A percentile compares a stretch with the other conserved stretches of the same genome.
Evolutionary conservation across 2,329 filamentous ascomycete species (phyloP).

Genomic region (Fusarium sambucinum): DNA sequence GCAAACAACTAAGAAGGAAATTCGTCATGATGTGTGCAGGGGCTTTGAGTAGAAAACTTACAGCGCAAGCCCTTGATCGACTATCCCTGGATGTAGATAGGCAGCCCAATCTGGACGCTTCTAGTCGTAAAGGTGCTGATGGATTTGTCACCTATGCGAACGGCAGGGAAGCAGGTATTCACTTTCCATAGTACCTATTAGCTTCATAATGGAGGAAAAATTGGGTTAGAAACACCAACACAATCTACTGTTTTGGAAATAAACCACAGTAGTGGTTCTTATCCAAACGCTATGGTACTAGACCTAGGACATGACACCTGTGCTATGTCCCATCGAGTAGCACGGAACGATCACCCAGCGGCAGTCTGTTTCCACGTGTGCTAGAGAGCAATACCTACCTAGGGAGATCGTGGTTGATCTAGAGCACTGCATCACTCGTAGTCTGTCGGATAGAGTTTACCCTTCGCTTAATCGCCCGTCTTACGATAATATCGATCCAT

Average conservation of each 20-base stretch:
- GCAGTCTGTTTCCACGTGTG: not conserved
- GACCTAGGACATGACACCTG: not conserved
- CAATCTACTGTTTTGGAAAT: not conserved
- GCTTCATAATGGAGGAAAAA: not conserved
- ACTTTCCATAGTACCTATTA: not conserved
- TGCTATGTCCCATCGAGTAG: not conserved
- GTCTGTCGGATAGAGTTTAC: constrained; percentile 12
- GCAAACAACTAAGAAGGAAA: constrained; percentile 3
- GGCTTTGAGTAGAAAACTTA: not conserved
- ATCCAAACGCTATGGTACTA: not conserved
- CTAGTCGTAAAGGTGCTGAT: not conserved
- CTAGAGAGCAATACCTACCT: not conserved
- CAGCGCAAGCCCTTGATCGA: not conserved
- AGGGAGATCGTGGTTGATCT: not conserved
- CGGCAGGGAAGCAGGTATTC: not conserved
- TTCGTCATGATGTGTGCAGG: not conserved
- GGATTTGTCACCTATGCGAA: constrained; percentile 21
- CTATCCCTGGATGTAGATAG: not conserved
- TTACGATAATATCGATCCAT: constrained; percentile 2
- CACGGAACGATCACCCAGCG: not conserved
- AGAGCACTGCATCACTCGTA: constrained; percentile 16
- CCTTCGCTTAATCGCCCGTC: not conserved
- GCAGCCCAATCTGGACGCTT: not conserved
- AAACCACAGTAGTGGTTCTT: not conserved
- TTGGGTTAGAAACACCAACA: not conserved